Percentiles rank a stretch among this genome's conserved stretches.
phyloP scores from a whole-genome alignment of 768 basidiomycete genomes.

The Russula sp. region DNA sequence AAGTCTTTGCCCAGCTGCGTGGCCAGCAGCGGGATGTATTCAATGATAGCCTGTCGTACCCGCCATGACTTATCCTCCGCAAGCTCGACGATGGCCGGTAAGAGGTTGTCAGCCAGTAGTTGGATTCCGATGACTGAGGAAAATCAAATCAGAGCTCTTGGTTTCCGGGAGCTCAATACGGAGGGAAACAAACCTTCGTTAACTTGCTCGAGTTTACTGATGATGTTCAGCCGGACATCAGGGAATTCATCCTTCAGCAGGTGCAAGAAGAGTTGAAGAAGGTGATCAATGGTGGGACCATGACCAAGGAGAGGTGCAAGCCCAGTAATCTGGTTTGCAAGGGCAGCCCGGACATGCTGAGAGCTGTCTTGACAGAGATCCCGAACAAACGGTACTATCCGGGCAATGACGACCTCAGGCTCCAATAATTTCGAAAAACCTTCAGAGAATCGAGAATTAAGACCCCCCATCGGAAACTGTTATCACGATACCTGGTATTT shows the following conservation, averaged over 20 bases:
- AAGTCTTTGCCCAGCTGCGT: constrained; percentile 96
- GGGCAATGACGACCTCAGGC: constrained; percentile 87
- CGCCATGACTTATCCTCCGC: constrained; percentile 99
- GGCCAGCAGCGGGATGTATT: constrained; percentile 97
- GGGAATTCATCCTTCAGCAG: constrained; percentile 98
- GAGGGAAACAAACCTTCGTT: constrained; percentile 61
- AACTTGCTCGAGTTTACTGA: constrained; percentile 96
- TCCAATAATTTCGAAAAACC: constrained; percentile 94
- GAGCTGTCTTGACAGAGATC: constrained; percentile 91
- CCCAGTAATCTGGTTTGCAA: constrained; percentile 94
- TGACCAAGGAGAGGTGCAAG: constrained; percentile 92
- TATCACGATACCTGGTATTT: constrained; percentile 77
- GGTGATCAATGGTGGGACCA: constrained; percentile 91
- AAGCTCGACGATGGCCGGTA: constrained; percentile 95
- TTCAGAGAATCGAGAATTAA: constrained; percentile 36
- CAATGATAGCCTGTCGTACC: constrained; percentile 98
- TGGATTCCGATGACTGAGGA: constrained; percentile 93
- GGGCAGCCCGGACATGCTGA: constrained; percentile 95
- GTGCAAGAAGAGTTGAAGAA: constrained; percentile 95
- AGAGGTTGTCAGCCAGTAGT: constrained; percentile 85
- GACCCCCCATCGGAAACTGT: constrained; percentile 22
- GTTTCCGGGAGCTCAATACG: constrained; percentile 4
- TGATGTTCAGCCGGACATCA: constrained; percentile 95
- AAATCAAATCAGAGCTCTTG: constrained; percentile 18
- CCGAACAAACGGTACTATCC: constrained; percentile 91